A percentile compares a stretch with the other conserved stretches of the same genome.
phyloP scores from a whole-genome alignment of 2,329 filamentous ascomycete species.

The Alternaria sp. region DNA sequence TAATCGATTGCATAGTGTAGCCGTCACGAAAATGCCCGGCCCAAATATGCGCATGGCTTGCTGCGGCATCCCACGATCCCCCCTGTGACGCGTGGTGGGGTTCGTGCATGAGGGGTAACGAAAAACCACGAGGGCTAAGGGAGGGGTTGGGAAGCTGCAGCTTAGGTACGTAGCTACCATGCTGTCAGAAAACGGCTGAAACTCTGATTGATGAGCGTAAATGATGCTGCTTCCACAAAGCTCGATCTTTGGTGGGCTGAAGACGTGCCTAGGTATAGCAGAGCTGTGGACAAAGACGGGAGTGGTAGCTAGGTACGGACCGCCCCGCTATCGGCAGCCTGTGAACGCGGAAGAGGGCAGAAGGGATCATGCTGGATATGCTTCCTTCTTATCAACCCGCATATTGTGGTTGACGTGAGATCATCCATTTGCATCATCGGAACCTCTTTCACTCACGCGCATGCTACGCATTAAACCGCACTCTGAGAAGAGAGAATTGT shows the following conservation, averaged over 20 bases:
- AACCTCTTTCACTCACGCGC: background rate
- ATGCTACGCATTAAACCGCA: background rate
- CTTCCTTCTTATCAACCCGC: background rate
- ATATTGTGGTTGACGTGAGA: background rate
- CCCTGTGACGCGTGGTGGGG: background rate
- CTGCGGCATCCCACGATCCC: background rate
- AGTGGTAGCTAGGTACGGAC: constrained; percentile 4
- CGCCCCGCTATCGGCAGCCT: constrained; percentile 6
- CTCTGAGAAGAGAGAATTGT: constrained; percentile 1
- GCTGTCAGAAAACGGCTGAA: background rate
- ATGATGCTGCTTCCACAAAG: background rate
- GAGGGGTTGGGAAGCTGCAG: background rate
- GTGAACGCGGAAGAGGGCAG: background rate
- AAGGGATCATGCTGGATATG: constrained; percentile 16
- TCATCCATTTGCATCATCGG: background rate
- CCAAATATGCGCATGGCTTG: background rate
- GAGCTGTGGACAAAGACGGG: background rate
- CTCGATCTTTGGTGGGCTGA: background rate
- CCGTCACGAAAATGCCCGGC: background rate
- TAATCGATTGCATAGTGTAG: background rate
- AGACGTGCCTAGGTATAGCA: background rate
- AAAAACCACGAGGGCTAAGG: background rate
- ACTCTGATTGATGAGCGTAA: background rate
- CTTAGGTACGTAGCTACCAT: background rate
- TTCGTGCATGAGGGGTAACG: background rate